phyloP scores from a whole-genome alignment of 2,329 filamentous ascomycete genomes.

The Sporothrix brunneoviolacea region DNA sequence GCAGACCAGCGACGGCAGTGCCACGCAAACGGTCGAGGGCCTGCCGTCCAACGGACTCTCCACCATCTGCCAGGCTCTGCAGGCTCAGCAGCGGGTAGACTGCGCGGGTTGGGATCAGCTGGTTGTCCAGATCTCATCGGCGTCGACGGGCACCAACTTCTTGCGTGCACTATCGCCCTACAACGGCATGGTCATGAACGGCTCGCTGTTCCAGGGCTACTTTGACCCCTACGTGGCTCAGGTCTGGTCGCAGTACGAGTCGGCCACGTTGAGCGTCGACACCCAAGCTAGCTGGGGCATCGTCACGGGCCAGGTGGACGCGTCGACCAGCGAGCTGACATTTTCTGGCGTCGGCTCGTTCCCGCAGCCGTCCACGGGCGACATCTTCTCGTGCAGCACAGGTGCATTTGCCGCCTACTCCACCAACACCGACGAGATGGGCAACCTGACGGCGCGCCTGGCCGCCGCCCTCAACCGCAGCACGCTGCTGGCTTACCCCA shows the following conservation, averaged over 20 bases:
- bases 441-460: conserved; percentile 65
- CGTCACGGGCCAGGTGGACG: conserved; percentile 36
- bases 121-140: conserved; percentile 33
- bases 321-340: conserved; percentile 29
- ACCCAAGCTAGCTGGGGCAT: conserved; percentile 48
- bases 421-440: conserved; percentile 39
- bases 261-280: conserved; percentile 41
- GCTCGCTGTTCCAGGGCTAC: conserved; percentile 42
- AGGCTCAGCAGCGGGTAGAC: conserved; percentile 38
- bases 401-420: conserved; percentile 48
- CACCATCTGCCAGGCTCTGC: conserved; percentile 38
- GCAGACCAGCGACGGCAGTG: conserved; percentile 36
- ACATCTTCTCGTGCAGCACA: conserved; percentile 48
- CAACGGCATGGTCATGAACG: conserved; percentile 38
- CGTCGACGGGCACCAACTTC: conserved; percentile 27
- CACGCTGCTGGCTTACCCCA: conserved; percentile 51
- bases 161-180: conserved; percentile 48
- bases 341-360: conserved; percentile 37
- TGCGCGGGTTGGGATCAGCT: conserved; percentile 47
- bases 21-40: conserved; percentile 41
- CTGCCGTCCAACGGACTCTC: conserved; percentile 41
- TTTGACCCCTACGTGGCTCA: conserved; percentile 43
- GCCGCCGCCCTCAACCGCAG: conserved; percentile 70
- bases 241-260: conserved; percentile 45
- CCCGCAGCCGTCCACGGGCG: conserved; percentile 38